Conservation (phyloP, 805 yeast genomes). For the Kuraishia ogatae region DNA sequence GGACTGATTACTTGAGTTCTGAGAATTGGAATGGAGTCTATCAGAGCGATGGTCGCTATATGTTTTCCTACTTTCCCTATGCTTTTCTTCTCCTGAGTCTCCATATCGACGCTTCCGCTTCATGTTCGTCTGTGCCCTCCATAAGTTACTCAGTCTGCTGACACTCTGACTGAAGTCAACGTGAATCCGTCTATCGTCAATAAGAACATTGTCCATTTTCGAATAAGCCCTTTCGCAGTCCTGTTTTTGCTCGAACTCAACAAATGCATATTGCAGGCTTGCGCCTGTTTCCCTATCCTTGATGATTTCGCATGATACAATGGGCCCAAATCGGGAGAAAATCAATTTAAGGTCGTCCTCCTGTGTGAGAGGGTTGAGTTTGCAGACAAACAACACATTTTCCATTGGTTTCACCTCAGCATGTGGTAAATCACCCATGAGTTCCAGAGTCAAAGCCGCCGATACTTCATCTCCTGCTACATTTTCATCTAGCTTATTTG, state of each 20-base stretch:
- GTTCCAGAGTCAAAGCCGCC: conserved; percentile 53
- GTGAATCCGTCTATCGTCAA: conserved; percentile 55
- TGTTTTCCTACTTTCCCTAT: background rate
- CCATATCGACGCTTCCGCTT: background rate
- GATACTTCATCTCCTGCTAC: conserved; percentile 29
- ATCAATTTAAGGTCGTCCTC: conserved; percentile 46
- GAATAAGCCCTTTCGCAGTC: conserved; percentile 56
- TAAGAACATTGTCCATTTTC: conserved; percentile 52
- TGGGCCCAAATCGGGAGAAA: conserved; percentile 54
- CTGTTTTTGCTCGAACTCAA: conserved; percentile 39
- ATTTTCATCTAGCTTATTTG: conserved; percentile 12
- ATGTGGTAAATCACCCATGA: conserved; percentile 54
- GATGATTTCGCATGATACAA: conserved; percentile 42
- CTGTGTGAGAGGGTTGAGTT: conserved; percentile 53
- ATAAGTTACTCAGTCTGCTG: conserved; percentile 4
- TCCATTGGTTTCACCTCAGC: conserved; percentile 56
- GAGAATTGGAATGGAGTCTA: background rate
- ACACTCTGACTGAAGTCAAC: conserved; percentile 64
- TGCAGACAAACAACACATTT: conserved; percentile 52
- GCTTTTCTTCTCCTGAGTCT: background rate
- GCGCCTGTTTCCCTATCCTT: conserved; percentile 37
- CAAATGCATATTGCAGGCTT: conserved; percentile 54
- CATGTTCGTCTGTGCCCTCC: background rate
- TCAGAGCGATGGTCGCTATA: background rate
- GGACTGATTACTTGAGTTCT: background rate